Evolutionary conservation across 306 rosid species (phyloP), one percentile per base, ranked within the genome.

Genomic region (Cicer chorassanicum): DNA sequence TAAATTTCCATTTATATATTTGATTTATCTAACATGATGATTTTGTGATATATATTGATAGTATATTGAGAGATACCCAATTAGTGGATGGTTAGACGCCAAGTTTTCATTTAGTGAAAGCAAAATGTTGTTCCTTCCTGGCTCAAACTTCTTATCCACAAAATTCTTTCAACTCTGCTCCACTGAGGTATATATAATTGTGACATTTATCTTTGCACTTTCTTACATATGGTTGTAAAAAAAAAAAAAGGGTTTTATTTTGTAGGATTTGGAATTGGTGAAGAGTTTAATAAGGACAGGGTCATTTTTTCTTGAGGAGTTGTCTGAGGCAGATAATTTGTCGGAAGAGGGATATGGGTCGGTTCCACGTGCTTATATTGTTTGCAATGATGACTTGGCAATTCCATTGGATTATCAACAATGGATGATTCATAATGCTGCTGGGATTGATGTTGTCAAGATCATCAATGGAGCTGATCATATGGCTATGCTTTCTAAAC

Each of bases 371-470:
- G 83, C 66, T 44, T 88, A 7, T 40, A 61, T 77, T 45, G 71
- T 82, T 24, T 34, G 68, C 1, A 65, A 65, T 1, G 79, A 77
- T 50, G 96, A 90, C 21, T 11, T 78, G 38, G 49, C 10, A 18
- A 39, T 81, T 65, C 68, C 89, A 0, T 4, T n/a, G 39, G 82
- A 65, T 8, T 74, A 8, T 73, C 88, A 86, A 44, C 29, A 54
- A 15, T 86, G 90, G 92, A 86, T 82, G 88, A 79, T 90, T n/a
- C 73, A 83, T 44, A 88, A 82, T 75, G 56, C 75, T 3, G 85
- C 75, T 3, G 85, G 65, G 6, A 66, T 84, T 40, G 24, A 72
- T 16, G 60, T 75, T 12, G 90, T 87, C 63, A 19, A 74, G 42
- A 85, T 84, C 69, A 81, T 89, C 39, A 39, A 80, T 4, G 93